phyloP scores from a whole-genome alignment of 768 basidiomycete genomes.

The Sarcodon aspratus region DNA sequence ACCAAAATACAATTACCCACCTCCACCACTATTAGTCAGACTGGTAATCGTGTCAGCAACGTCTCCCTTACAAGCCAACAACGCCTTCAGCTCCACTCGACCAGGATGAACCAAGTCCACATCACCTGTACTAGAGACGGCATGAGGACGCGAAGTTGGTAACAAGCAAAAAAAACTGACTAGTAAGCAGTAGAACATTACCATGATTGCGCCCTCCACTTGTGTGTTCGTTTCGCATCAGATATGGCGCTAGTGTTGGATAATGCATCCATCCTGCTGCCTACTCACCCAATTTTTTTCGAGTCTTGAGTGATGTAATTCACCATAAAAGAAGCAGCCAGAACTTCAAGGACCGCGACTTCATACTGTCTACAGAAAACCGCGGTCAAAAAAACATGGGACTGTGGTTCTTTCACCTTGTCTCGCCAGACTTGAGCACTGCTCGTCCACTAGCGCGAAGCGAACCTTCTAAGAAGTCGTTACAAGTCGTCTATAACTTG shows the following conservation, averaged over 20 bases:
- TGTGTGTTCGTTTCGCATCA: not conserved
- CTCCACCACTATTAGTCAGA: not conserved
- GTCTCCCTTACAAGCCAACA: conserved; percentile 28
- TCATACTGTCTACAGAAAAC: conserved; percentile 46
- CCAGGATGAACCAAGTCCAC: conserved; percentile 60
- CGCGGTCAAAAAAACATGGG: not conserved
- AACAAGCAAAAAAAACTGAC: conserved; percentile 13
- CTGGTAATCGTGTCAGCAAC: conserved; percentile 24
- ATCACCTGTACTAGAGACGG: conserved; percentile 20
- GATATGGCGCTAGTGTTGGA: not conserved
- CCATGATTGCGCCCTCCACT: conserved; percentile 36
- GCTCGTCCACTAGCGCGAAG: too few species aligned
- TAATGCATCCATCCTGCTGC: not conserved
- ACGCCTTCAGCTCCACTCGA: conserved; percentile 32
- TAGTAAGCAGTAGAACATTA: conserved; percentile 59
- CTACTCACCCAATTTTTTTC: conserved; percentile 67
- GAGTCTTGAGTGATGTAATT: conserved; percentile 72
- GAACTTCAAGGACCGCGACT: conserved; percentile 45
- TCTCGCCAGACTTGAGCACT: too few species aligned
- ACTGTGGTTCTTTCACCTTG: too few species aligned
- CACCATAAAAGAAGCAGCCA: conserved; percentile 64
- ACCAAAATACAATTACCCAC: too few species aligned
- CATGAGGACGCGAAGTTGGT: too few species aligned
- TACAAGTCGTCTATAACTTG: too few species aligned
- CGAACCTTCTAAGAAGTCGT: too few species aligned